These are phyloP conservation scores for Exidia glandulosa DNA, from an alignment of 768 basidiomycete genomes.

Conservation along the genomic window DNA sequence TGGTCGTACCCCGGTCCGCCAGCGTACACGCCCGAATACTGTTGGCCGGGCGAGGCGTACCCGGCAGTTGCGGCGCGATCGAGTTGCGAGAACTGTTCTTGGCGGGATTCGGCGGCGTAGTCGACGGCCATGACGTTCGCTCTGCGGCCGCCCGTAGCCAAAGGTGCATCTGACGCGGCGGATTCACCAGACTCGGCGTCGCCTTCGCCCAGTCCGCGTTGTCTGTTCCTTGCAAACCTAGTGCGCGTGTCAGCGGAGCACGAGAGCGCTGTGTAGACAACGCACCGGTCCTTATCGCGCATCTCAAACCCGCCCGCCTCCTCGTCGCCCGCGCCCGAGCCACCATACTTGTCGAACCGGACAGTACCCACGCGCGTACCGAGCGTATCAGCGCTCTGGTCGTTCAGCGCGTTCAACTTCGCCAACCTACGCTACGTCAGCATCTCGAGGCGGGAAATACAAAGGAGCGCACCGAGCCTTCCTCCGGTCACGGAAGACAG, in stretches of 20 bases:
- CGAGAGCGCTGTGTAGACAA: too few species aligned
- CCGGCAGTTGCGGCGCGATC: background rate
- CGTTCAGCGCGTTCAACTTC: background rate
- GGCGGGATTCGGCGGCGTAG: too few species aligned
- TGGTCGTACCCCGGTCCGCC: background rate
- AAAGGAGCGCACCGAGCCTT: constrained; percentile 47
- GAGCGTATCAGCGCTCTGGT: background rate
- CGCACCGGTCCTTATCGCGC: too few species aligned
- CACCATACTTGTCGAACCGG: background rate
- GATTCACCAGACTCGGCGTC: too few species aligned
- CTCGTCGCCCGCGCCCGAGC: too few species aligned
- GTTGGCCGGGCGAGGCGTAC: background rate
- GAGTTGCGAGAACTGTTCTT: too few species aligned
- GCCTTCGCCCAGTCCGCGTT: background rate
- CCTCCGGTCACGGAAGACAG: constrained; percentile 56
- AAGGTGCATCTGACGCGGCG: too few species aligned
- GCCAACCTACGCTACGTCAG: background rate
- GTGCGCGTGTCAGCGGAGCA: too few species aligned
- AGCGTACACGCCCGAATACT: background rate
- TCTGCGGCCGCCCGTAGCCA: too few species aligned
- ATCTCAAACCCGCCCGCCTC: background rate
- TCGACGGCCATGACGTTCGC: too few species aligned
- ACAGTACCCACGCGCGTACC: background rate
- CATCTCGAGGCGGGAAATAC: background rate
- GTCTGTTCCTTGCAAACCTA: background rate